phyloP scores from a whole-genome alignment of 2,329 filamentous ascomycete genomes.

The Eutypa lata region DNA sequence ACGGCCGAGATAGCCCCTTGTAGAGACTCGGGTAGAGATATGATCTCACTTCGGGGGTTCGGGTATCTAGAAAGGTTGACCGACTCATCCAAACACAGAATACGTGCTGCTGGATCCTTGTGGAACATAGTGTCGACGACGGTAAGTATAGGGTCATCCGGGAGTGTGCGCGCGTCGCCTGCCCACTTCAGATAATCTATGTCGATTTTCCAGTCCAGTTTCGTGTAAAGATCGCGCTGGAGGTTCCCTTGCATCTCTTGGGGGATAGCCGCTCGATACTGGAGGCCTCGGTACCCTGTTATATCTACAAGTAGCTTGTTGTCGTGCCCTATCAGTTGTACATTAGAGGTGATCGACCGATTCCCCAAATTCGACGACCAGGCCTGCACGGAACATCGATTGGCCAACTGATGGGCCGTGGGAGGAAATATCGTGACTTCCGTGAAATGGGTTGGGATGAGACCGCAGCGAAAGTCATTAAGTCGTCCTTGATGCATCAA shows the following conservation, averaged over 20 bases:
- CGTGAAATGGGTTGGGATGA: not conserved
- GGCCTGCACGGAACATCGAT: not conserved
- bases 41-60: not conserved
- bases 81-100: not conserved
- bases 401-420: not conserved
- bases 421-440: conserved; percentile 1
- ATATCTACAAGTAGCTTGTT: not conserved
- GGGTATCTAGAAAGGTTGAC: not conserved
- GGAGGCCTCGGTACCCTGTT: not conserved
- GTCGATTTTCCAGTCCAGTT: conserved; percentile 3
- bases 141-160: not conserved
- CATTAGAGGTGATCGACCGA: not conserved
- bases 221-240: not conserved
- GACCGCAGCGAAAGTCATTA: not conserved
- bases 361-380: not conserved
- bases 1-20: too few species aligned
- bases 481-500: not conserved
- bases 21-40: not conserved
- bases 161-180: not conserved
- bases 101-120: not conserved
- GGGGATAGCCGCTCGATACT: not conserved
- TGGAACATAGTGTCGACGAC: not conserved
- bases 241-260: not conserved
- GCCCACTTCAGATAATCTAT: not conserved
- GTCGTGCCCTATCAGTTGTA: not conserved